These are phyloP conservation scores for Sonneratia alba DNA, from an alignment of 345 rosid species.

Conservation along the genomic window DNA sequence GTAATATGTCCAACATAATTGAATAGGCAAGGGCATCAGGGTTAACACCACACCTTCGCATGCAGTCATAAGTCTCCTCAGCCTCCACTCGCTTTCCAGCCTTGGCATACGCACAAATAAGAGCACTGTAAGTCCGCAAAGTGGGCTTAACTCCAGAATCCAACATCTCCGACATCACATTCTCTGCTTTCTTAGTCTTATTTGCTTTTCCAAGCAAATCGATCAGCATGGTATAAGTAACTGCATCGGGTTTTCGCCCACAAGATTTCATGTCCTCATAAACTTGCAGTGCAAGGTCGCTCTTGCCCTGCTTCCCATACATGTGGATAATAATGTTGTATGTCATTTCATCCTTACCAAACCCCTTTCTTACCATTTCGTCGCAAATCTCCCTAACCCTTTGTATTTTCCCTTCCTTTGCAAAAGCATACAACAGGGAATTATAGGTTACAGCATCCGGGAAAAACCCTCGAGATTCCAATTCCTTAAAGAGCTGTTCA, in stretches of 20 bases:
- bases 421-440: slow-evolving; percentile 90
- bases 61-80: slow-evolving; percentile 63
- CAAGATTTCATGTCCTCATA: slow-evolving; percentile 74
- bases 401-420: slow-evolving; percentile 66
- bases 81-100: slow-evolving; percentile 76
- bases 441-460: slow-evolving; percentile 90
- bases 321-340: slow-evolving; percentile 89
- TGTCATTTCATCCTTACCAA: slow-evolving; percentile 78
- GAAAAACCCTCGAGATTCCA: slow-evolving; percentile 64
- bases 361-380: slow-evolving; percentile 71
- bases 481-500: slow-evolving; percentile 55
- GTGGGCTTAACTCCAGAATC: slow-evolving; percentile 73
- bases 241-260: slow-evolving; percentile 67
- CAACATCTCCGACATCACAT: slow-evolving; percentile 87
- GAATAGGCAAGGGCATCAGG: slow-evolving; percentile 83
- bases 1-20: slow-evolving; percentile 71
- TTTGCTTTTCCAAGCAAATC: slow-evolving; percentile 87
- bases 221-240: slow-evolving; percentile 83
- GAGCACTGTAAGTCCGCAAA: slow-evolving; percentile 82
- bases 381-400: slow-evolving; percentile 65
- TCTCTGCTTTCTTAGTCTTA: slow-evolving; percentile 60
- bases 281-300: slow-evolving; percentile 62
- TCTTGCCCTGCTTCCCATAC: slow-evolving; percentile 86
- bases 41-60: slow-evolving; percentile 66
- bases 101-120: slow-evolving; percentile 92